Base-by-base conservation (phyloP, 306 rosid species). In the Lablab purpureus region DNA sequence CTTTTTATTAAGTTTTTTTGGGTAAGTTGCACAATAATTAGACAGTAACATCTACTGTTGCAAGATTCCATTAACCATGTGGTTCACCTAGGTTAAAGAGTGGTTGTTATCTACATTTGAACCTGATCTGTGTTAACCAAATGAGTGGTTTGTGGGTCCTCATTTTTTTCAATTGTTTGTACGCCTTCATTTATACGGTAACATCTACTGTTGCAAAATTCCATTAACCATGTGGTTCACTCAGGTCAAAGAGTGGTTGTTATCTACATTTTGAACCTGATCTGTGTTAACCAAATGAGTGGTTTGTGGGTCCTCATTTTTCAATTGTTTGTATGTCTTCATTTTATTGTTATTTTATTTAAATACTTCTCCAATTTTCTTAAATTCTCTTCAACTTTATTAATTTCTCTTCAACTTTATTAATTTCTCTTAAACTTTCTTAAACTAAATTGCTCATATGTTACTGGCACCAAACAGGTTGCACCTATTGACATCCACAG, bases 401-500 rank as follows among this genome's bases (percentile, higher is more conserved):
- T 69, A 62, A 49, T n/a, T n/a, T n/a, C n/a, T 51, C 52, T 51
- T 12, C 27, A n/a, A 15, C 62, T 63, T 66, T 45, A 54, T 71
- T 41, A 21, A 22, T n/a, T 47, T 64, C 11, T 50, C 46, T 65
- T 22, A 23, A 40, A 75, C 28, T 70, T 55, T 51, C 74, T 74
- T 69, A 62, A 49, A 69, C 41, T 43, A 15, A n/a, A 10, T 28
- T 54, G 72, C 67, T 71, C 23, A 1, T 60, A 9, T 37, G 41
- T 41, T 59, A 49, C 18, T 71, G 79, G 58, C 81, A 79, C 84
- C 83, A 74, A 74, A 74, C 92, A 94, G 97, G 90, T 94, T 85
- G 90, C 99, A 34, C 99, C 99, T 58, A 88, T 94, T 52, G 88
- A 91, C 47, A 81, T 88, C 77, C 89, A 86, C 72, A 82, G 12